Percentiles rank a stretch among this genome's conserved stretches.
phyloP scores from a whole-genome alignment of 768 basidiomycete species.

The Pulveroboletus sp. region DNA sequence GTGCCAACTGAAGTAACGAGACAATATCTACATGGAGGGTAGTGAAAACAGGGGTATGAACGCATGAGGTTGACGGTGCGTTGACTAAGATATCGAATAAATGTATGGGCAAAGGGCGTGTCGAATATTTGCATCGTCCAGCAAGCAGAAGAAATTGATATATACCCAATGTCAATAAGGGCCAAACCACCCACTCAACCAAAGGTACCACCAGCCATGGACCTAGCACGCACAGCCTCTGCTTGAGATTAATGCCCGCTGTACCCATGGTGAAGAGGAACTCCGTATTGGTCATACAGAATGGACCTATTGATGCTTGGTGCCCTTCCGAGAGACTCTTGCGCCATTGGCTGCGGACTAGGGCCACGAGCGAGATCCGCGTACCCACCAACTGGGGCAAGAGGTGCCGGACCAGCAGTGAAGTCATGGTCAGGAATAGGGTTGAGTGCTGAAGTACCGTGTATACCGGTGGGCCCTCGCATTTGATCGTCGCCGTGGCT shows the following conservation, averaged over 20 bases:
- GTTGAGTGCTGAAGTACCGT: constrained; percentile 29
- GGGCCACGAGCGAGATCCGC: constrained; percentile 76
- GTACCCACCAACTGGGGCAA: constrained; percentile 73
- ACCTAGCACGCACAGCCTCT: background rate
- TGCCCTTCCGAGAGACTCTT: constrained; percentile 32
- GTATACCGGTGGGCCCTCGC: constrained; percentile 32
- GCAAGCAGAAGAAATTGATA: constrained; percentile 23
- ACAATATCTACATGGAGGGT: constrained; percentile 1
- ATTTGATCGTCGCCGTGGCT: constrained; percentile 30
- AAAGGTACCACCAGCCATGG: background rate
- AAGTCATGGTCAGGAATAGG: constrained; percentile 73
- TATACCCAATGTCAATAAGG: constrained; percentile 5
- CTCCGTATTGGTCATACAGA: constrained; percentile 49
- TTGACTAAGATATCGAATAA: background rate
- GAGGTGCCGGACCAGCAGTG: constrained; percentile 52
- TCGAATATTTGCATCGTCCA: constrained; percentile 25
- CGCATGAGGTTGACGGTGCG: constrained; percentile 5
- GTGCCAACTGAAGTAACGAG: constrained; percentile 8
- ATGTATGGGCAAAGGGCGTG: background rate
- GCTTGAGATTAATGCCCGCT: constrained; percentile 16
- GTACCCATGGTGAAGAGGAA: constrained; percentile 55
- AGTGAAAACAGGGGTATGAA: constrained; percentile 21
- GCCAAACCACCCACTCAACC: background rate
- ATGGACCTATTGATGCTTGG: constrained; percentile 43
- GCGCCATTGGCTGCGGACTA: constrained; percentile 58